A percentile compares a stretch with the other conserved stretches of the same genome.
Conservation (phyloP, 345 rosid genomes). For the thale cress (Arabidopsis thaliana) region DNA sequence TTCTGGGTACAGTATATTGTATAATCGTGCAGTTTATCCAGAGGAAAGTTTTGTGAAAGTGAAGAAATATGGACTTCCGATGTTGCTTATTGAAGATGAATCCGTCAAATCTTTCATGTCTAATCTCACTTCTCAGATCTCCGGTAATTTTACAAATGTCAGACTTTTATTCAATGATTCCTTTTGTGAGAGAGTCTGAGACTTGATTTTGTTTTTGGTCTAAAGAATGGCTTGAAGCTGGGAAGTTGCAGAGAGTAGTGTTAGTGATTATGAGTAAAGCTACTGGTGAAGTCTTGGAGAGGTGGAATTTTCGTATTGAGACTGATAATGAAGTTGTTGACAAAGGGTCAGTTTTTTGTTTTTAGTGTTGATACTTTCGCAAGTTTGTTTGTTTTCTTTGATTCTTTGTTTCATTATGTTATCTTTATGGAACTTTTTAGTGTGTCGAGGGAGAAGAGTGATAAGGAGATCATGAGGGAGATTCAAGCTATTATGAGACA, state of each 20-base stretch:
- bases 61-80: constrained; percentile 95
- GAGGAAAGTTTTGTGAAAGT: constrained; percentile 91
- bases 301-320: constrained; percentile 94
- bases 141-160: no score
- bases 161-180: no score
- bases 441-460: constrained; percentile 91
- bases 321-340: constrained; percentile 82
- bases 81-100: constrained; percentile 90
- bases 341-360: constrained; percentile 67
- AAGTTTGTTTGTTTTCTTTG: background rate
- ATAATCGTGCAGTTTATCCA: constrained; percentile 93
- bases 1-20: constrained; percentile 62
- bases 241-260: constrained; percentile 87
- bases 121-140: constrained; percentile 69
- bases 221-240: constrained; percentile 90
- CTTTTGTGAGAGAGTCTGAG: background rate
- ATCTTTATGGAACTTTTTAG: constrained; percentile 47
- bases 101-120: constrained; percentile 82
- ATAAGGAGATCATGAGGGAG: constrained; percentile 95
- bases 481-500: constrained; percentile 96
- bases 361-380: no score
- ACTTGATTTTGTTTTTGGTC: background rate
- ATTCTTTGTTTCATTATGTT: background rate
- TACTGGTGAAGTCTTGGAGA: constrained; percentile 80
- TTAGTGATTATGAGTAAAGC: constrained; percentile 89